A percentile compares a stretch with the other conserved stretches of the same genome.
phyloP scores from a whole-genome alignment of 805 yeast genomes.

The Starmerella vaccinii region DNA sequence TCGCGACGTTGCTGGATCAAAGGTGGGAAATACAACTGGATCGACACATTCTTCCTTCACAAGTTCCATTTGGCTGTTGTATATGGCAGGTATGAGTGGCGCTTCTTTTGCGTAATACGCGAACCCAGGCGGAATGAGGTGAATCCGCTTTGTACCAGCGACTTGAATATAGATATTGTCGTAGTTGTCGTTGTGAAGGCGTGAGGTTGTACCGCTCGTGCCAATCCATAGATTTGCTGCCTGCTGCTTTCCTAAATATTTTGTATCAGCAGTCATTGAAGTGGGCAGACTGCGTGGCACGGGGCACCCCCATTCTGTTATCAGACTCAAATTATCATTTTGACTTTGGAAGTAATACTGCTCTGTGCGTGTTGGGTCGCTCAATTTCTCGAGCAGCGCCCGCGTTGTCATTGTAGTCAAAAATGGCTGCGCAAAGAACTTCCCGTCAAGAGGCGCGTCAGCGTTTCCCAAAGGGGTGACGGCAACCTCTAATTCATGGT shows the following conservation, averaged over 20 bases:
- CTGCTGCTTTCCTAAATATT: conserved; percentile 26
- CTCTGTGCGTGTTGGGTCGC: not conserved
- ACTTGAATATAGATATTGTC: conserved; percentile 34
- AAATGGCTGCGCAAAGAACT: conserved; percentile 30
- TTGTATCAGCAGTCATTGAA: conserved; percentile 19
- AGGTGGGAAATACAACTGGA: conserved; percentile 30
- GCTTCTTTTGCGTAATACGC: conserved; percentile 28
- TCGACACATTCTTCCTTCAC: conserved; percentile 11
- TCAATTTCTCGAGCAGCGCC: conserved; percentile 24
- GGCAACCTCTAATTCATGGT: conserved; percentile 24
- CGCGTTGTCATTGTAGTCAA: conserved; percentile 22
- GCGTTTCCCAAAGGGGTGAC: conserved; percentile 34
- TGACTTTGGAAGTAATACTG: conserved; percentile 34
- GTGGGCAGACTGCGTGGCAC: conserved; percentile 19
- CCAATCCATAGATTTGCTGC: conserved; percentile 37
- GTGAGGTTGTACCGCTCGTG: conserved; percentile 26
- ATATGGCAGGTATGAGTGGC: conserved; percentile 28
- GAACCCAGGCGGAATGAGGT: conserved; percentile 32
- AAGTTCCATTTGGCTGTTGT: conserved; percentile 23
- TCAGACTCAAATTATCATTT: conserved; percentile 29
- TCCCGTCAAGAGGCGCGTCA: conserved; percentile 30
- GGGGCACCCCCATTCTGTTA: conserved; percentile 7
- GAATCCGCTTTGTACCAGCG: conserved; percentile 30
- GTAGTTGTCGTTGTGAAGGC: conserved; percentile 33
- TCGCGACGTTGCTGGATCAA: conserved; percentile 26